phyloP scores from a whole-genome alignment of 1,284 basidiomycete genomes.

The Cryptococcus sp. region DNA sequence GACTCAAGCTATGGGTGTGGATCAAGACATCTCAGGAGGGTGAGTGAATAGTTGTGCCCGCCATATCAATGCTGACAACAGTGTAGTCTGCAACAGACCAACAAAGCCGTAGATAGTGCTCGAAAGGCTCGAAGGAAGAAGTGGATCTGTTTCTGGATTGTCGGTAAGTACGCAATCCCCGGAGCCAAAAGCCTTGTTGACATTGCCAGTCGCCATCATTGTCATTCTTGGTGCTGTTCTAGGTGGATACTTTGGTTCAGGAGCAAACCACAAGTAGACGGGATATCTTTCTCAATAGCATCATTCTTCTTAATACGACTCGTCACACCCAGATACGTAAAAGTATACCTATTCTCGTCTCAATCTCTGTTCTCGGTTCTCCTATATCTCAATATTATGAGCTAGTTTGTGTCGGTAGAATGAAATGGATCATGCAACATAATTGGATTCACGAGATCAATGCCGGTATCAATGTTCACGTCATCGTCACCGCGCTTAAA shows the following conservation, averaged over 20 bases:
- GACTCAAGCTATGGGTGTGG: slow-evolving; percentile 58
- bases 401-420: no score
- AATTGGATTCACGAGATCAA: no score
- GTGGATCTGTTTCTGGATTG: slow-evolving; percentile 71
- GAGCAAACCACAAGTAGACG: no score
- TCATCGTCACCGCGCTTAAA: no score
- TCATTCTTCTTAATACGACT: no score
- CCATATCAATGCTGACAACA: background rate
- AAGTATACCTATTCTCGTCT: no score
- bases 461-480: no score
- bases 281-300: no score
- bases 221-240: slow-evolving; percentile 51
- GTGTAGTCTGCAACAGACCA: slow-evolving; percentile 61
- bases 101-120: slow-evolving; percentile 68
- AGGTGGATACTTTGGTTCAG: slow-evolving; percentile 33
- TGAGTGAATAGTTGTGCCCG: slow-evolving; percentile 42
- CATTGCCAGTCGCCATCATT: slow-evolving; percentile 51
- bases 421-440: no score
- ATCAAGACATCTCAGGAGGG: slow-evolving; percentile 66
- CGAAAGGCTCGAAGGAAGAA: slow-evolving; percentile 71
- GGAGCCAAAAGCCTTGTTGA: background rate
- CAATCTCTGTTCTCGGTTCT: no score
- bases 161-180: slow-evolving; percentile 22
- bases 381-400: no score
- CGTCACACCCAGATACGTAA: no score